Evolutionary conservation across 768 basidiomycete species (phyloP), one percentile per base, ranked within the genome.

Genomic region (Psilocybe azurescens): DNA sequence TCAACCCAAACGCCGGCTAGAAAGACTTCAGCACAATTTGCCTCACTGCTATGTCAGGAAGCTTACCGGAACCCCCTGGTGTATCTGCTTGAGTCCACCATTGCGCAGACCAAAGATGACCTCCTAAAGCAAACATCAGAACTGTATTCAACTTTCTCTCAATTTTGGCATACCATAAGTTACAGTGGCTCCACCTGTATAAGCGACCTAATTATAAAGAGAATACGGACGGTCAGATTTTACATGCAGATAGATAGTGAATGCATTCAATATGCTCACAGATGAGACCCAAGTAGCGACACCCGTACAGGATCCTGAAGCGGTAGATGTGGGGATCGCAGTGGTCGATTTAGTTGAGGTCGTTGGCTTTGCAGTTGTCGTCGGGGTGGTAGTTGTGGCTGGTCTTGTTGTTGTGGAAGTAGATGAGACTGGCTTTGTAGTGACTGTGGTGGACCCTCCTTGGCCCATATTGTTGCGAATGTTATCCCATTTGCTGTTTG

Each of bases 401-500:
- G 52, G 33, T 36, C 11, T 36, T 7, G 11, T 11, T 18, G 52
- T 38, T 5, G 52, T 53, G 4, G 52, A 36, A 16, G 69, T 59
- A 6, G 72, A 59, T 33, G 46, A 47, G 20, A 47, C 46, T 11
- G 32, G 38, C 29, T 59, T n/a, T 10, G 71, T 63, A 9, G 71
- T 67, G 11, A 74, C 53, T 32, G 70, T 49, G 8, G 61, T 46
- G 7, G 64, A 41, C 14, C 69, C 66, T 36, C 64, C 64, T 53
- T 68, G 67, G 20, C 79, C 83, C 83, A 91, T 89, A 73, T 88
- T 88, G 71, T 75, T 83, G 28, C 81, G 81, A 66, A 91, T 82
- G 72, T 91, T 91, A 72, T 86, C 86, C 84, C 85, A 92, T 67
- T 86, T 86, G 75, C 87, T 89, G 67, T 83, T 77, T 6, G 89